phyloP scores from a whole-genome alignment of 306 rosid species.

The Begonia fuchsioides region DNA sequence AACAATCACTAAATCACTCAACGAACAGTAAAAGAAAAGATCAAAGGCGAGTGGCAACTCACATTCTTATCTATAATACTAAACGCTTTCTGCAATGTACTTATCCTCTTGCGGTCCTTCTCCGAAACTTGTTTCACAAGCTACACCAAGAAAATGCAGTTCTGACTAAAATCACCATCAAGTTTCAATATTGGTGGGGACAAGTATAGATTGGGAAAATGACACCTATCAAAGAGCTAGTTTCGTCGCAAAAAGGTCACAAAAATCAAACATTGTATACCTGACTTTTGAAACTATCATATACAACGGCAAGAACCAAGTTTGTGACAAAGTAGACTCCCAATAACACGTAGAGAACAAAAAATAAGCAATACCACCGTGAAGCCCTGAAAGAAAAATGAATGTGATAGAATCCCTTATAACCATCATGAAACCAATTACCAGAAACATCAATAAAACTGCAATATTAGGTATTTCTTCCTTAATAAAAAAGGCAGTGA shows the following conservation, averaged over 20 bases:
- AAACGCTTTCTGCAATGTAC: slow-evolving; percentile 68
- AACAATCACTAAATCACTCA: no score
- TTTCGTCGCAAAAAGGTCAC: no score
- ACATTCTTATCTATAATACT: slow-evolving; percentile 48
- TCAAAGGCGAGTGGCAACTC: no score
- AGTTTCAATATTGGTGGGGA: no score
- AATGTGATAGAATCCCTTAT: no score
- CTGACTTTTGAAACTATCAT: slow-evolving; percentile 87
- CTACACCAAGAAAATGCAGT: slow-evolving; percentile 28
- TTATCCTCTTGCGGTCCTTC: slow-evolving; percentile 53
- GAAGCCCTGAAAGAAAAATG: slow-evolving; percentile 49
- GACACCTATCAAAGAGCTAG: no score
- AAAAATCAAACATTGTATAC: slow-evolving; percentile 23
- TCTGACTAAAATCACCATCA: slow-evolving; percentile 9
- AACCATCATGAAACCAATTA: no score
- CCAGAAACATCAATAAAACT: no score
- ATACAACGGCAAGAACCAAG: slow-evolving; percentile 93
- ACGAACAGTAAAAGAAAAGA: not conserved
- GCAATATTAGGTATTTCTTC: no score
- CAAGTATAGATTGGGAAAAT: not conserved
- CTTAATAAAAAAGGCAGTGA: no score
- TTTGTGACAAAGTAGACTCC: slow-evolving; percentile 95
- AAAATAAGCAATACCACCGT: slow-evolving; percentile 76
- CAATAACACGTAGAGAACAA: slow-evolving; percentile 69
- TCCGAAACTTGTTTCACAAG: slow-evolving; percentile 69